Conservation (phyloP, 2,329 filamentous ascomycete species). For the Seiridium cupressi region DNA sequence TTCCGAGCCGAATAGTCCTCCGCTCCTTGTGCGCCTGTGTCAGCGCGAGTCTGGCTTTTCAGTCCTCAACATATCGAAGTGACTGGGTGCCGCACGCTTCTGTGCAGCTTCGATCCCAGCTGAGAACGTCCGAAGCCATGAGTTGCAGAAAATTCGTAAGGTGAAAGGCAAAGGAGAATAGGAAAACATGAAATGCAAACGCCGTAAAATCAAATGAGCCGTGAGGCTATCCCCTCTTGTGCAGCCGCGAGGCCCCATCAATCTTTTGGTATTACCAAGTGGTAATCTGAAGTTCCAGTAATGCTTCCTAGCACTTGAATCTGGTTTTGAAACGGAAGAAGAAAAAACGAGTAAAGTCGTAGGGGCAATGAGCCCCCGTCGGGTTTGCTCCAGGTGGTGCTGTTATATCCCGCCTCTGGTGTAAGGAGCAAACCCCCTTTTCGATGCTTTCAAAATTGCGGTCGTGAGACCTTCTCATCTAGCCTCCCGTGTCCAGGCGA, state of each 20-base stretch:
- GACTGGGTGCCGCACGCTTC: too few relatives aligned
- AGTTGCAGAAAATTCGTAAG: not conserved
- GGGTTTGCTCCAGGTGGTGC: slow-evolving; percentile 16
- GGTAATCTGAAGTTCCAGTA: slow-evolving; percentile 3
- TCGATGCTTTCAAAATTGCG: slow-evolving; percentile 10
- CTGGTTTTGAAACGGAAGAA: too few relatives aligned
- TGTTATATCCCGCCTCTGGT: slow-evolving; percentile 19
- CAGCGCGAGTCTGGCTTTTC: too few relatives aligned
- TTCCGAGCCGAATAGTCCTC: too few relatives aligned
- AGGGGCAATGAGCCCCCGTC: slow-evolving; percentile 8
- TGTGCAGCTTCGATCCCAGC: too few relatives aligned
- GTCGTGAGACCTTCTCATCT: slow-evolving; percentile 27
- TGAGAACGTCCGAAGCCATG: too few relatives aligned
- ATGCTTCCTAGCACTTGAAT: not conserved
- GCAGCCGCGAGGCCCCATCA: slow-evolving; percentile 28
- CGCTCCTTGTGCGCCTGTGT: too few relatives aligned
- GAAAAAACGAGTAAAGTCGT: not conserved
- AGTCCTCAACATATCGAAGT: too few relatives aligned
- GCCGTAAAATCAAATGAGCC: slow-evolving; percentile 23
- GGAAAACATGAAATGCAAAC: slow-evolving; percentile 14
- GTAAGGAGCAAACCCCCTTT: slow-evolving; percentile 9
- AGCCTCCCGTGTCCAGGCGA: slow-evolving; percentile 12
- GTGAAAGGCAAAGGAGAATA: not conserved
- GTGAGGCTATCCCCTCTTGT: slow-evolving; percentile 27
- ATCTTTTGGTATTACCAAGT: slow-evolving; percentile 22